Evolutionary conservation across 106 monocot genomes (phyloP).

Genomic region (Dendrobium huoshanense): DNA sequence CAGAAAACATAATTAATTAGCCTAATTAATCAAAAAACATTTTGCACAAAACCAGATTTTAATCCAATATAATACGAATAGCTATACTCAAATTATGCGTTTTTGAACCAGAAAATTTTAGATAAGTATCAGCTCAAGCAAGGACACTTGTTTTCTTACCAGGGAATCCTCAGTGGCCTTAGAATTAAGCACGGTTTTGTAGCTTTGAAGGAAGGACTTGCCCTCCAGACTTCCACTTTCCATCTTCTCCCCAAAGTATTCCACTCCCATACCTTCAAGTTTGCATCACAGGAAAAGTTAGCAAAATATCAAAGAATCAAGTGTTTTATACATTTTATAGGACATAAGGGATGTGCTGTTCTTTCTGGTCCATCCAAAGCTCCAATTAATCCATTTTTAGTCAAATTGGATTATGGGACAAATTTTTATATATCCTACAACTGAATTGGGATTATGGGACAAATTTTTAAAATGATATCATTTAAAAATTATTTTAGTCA

Average conservation of each 20-base stretch:
- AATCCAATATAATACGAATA: no score
- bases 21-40: neutral
- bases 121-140: no score
- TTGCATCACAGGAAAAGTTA: neutral
- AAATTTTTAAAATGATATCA: no score
- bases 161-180: conserved; percentile 46
- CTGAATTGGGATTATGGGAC: no score
- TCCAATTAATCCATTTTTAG: neutral
- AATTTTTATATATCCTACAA: no score
- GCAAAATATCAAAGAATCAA: neutral
- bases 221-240: conserved; percentile 15
- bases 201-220: conserved; percentile 22
- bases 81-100: no score
- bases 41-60: neutral
- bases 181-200: conserved; percentile 61
- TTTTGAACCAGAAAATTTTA: no score
- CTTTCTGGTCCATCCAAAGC: neutral
- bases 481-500: no score
- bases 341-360: neutral
- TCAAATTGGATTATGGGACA: neutral
- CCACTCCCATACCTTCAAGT: conserved; percentile 31
- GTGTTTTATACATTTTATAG: neutral
- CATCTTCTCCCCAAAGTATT: conserved; percentile 26
- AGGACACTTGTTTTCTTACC: conserved; percentile 13
- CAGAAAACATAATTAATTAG: neutral